These are phyloP conservation scores for Candida insectalens DNA, from an alignment of 805 yeast species.

Conservation along the genomic window DNA sequence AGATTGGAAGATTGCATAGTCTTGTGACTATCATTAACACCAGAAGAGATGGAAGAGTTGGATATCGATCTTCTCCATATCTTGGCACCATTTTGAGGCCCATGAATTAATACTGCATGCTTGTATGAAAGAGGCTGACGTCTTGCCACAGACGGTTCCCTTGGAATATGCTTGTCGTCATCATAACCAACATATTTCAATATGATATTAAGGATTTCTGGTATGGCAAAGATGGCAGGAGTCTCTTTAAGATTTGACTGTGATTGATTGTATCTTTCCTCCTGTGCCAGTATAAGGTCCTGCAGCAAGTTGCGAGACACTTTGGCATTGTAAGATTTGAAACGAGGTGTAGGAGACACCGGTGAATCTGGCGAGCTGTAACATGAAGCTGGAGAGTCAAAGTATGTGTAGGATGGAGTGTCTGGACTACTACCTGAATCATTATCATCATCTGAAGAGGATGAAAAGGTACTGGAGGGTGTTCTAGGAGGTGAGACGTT, in stretches of 20 bases:
- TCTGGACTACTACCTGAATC: no score
- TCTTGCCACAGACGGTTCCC: constrained; percentile 48
- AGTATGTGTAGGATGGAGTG: no score
- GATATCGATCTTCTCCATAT: constrained; percentile 23
- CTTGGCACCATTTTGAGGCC: constrained; percentile 29
- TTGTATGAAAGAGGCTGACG: constrained; percentile 59
- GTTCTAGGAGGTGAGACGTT: no score
- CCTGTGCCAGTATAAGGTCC: no score
- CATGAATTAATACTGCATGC: constrained; percentile 50
- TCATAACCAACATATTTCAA: constrained; percentile 50
- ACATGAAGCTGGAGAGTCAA: no score
- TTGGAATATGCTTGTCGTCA: constrained; percentile 39
- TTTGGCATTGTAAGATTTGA: no score
- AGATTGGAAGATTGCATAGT: constrained; percentile 25
- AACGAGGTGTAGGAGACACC: neutral
- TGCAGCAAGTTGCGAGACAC: no score
- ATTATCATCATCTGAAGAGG: no score
- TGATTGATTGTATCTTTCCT: no score
- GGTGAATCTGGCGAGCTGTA: no score
- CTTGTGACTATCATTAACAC: constrained; percentile 2
- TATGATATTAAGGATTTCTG: constrained; percentile 63
- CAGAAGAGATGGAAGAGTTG: constrained; percentile 4
- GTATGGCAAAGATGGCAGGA: constrained; percentile 52
- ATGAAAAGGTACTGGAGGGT: no score
- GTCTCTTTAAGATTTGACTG: no score